A percentile compares a stretch with the other conserved stretches of the same genome.
These are phyloP conservation scores for Aspergillus glaucus DNA, from an alignment of 2,329 filamentous ascomycete genomes.

Conservation along the genomic window DNA sequence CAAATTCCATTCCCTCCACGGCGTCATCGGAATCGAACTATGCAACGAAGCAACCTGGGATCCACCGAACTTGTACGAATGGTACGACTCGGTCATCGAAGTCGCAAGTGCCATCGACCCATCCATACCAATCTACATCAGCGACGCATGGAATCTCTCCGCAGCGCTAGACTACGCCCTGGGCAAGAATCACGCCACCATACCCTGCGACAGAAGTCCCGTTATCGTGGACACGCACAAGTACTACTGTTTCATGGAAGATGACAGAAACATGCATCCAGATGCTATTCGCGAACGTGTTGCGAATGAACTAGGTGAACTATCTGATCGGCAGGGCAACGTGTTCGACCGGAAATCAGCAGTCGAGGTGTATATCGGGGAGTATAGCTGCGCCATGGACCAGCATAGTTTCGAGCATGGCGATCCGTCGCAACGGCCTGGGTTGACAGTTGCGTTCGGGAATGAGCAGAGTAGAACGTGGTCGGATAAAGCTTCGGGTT, in stretches of 20 bases:
- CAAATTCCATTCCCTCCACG: conserved; percentile 31
- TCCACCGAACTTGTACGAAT: conserved; percentile 50
- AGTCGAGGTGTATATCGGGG: too few relatives aligned
- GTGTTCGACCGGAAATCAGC: too few relatives aligned
- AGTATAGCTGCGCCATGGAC: too few relatives aligned
- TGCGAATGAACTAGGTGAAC: too few relatives aligned
- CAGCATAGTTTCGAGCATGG: too few relatives aligned
- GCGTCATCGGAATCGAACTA: conserved; percentile 52
- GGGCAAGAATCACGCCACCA: conserved; percentile 30
- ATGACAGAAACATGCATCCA: conserved; percentile 4
- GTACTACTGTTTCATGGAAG: conserved; percentile 51
- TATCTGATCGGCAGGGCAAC: too few relatives aligned
- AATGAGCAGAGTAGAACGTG: conserved; percentile 22
- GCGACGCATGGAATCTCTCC: conserved; percentile 51
- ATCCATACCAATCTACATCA: conserved; percentile 51
- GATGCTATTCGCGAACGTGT: too few relatives aligned
- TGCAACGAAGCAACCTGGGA: conserved; percentile 51
- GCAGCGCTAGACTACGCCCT: conserved; percentile 42
- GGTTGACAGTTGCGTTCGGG: too few relatives aligned
- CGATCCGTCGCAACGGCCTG: too few relatives aligned
- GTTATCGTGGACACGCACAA: conserved; percentile 54
- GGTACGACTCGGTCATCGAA: conserved; percentile 48
- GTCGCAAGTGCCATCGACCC: conserved; percentile 44
- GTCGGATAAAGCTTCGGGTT: conserved; percentile 46
- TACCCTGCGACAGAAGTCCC: conserved; percentile 30